Conservation (phyloP, 2,329 filamentous ascomycete species). For the Verticillium isaacii region DNA sequence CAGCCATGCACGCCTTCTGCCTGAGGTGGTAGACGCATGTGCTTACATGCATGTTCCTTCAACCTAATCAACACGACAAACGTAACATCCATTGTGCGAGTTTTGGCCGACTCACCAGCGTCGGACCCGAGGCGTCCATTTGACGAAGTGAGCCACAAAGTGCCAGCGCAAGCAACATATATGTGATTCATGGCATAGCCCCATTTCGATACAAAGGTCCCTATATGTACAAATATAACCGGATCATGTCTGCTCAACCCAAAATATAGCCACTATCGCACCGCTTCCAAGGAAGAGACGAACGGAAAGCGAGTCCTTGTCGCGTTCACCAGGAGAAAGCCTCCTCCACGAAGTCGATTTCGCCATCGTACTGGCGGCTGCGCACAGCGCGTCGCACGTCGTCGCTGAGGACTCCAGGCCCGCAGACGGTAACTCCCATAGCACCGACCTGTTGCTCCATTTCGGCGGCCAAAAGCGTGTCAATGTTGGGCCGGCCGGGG, state of each 20-base stretch:
- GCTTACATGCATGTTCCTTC: too few relatives aligned
- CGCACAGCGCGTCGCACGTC: constrained; percentile 67
- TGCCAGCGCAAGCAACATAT: neutral
- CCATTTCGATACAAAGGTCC: neutral
- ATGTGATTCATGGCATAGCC: neutral
- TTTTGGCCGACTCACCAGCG: too few relatives aligned
- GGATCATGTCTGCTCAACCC: neutral
- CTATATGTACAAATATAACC: neutral
- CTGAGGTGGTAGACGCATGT: too few relatives aligned
- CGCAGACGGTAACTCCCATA: constrained; percentile 71
- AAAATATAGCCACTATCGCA: neutral
- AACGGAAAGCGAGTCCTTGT: neutral
- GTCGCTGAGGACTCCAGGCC: constrained; percentile 68
- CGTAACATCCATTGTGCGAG: too few relatives aligned
- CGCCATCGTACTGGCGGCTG: constrained; percentile 56
- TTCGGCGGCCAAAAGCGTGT: constrained; percentile 67
- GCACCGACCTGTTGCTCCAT: constrained; percentile 70
- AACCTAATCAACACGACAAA: too few relatives aligned
- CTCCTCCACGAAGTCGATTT: constrained; percentile 76
- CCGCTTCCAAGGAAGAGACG: neutral
- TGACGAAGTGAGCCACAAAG: too few relatives aligned
- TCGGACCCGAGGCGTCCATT: too few relatives aligned
- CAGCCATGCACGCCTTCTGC: too few relatives aligned
- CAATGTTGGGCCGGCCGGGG: constrained; percentile 71
- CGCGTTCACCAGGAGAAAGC: constrained; percentile 57